Percentiles rank a stretch among this genome's conserved stretches.
These are phyloP conservation scores for Chrysosporium keratinophilum DNA, from an alignment of 2,329 filamentous ascomycete species.

Conservation along the genomic window DNA sequence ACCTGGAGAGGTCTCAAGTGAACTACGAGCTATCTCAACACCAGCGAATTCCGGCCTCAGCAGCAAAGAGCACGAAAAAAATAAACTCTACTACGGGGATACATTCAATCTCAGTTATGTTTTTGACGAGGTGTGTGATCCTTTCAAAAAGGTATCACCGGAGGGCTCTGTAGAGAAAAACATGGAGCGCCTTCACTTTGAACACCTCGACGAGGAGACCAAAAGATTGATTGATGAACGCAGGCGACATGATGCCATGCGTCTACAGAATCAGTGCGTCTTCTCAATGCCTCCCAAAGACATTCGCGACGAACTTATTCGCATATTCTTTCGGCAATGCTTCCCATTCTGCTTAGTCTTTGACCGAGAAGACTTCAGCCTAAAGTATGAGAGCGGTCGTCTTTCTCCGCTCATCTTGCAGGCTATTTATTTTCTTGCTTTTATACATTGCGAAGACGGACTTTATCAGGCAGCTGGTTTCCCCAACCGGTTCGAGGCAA, in stretches of 20 bases:
- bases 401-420: constrained; percentile 20
- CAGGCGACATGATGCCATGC: not conserved
- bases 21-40: too few species aligned
- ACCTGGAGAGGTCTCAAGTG: not conserved
- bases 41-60: not conserved
- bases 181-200: constrained; percentile 19
- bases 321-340: constrained; percentile 18
- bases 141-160: constrained; percentile 16
- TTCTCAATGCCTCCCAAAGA: constrained; percentile 16
- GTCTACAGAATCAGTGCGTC: constrained; percentile 13
- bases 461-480: constrained; percentile 19
- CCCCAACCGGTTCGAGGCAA: constrained; percentile 18
- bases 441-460: constrained; percentile 18
- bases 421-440: constrained; percentile 19
- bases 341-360: constrained; percentile 19
- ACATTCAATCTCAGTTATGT: constrained; percentile 22
- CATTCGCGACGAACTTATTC: constrained; percentile 17
- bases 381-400: constrained; percentile 12
- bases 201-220: constrained; percentile 15
- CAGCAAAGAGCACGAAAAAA: not conserved
- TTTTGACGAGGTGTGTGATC: constrained; percentile 21
- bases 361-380: constrained; percentile 17
- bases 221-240: constrained; percentile 12
- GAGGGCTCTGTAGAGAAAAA: constrained; percentile 7
- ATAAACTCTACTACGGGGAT: constrained; percentile 15